Evolutionary conservation across 1,284 basidiomycete species (phyloP), one percentile per base, ranked within the genome.

Genomic region (Schizopora paradoxa): DNA sequence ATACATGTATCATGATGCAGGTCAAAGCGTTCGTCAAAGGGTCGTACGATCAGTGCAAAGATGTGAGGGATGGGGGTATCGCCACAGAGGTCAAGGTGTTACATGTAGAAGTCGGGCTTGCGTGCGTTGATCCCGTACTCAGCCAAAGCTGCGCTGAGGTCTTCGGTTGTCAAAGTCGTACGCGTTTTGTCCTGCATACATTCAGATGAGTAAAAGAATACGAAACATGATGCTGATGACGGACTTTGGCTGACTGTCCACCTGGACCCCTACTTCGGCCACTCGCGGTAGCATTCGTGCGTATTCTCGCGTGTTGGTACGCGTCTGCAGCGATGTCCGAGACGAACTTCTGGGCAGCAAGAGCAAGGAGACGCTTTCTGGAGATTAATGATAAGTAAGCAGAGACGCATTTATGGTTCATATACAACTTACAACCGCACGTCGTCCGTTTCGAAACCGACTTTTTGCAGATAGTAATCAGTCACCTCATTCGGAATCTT

Each of bases 401-500:
- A 18, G 7, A 14, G 35, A 14, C 31, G 25, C 42, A 21, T n/a
- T 48, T 41, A 14, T 44, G 52, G 52, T 27, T 40, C 13, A 32
- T 21, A 35, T 7, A 41, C 21, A 42, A 72, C 83, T 63, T 59
- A 95, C 92, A 97, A 65, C 57, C 92, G 77, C 21, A 91, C 80
- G 62, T 99, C 95, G 53, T 93, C 85, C 61, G 90, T 94, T 59
- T 98, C 94, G 64, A 99, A 98, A 0, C 96, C 96, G 16, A 94
- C 90, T 50, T 86, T 77, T 65, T 99, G 93, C 7, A 99, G 79
- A 66, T 97, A 99, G 66, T 95, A 97, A 60, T 97, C 92, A 3
- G 95, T 96, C 11, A 99, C 93, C 64, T 99, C 93, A 62, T 95
- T 96, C 1, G 96, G 96, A 55, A 99, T 93, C 91, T 96, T 60